Percentiles rank a stretch among this genome's conserved stretches.
Conservation (phyloP, 108 stramenopile species). For the Fistulifera solaris region DNA sequence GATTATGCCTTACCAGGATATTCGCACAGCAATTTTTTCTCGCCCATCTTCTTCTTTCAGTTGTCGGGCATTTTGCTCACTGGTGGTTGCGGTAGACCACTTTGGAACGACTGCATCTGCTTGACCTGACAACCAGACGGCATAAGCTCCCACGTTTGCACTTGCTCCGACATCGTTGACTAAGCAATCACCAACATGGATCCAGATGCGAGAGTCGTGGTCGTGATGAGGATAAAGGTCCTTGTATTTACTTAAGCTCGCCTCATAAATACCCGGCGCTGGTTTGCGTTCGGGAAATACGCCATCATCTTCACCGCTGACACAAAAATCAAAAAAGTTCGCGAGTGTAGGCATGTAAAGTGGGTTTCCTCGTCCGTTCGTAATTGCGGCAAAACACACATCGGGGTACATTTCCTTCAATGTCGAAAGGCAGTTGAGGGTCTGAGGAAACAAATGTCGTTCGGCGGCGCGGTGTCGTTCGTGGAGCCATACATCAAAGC, state of each 20-base stretch:
- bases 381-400: constrained; percentile 52
- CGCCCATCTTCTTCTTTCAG: no score
- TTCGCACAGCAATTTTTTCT: no score
- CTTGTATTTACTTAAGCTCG: constrained; percentile 22
- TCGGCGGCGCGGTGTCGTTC: constrained; percentile 56
- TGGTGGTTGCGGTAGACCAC: no score
- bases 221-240: constrained; percentile 6
- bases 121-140: constrained; percentile 31
- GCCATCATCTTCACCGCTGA: constrained; percentile 58
- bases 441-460: constrained; percentile 33
- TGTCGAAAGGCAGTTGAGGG: constrained; percentile 18
- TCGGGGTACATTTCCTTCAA: constrained; percentile 24
- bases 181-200: constrained; percentile 71
- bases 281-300: constrained; percentile 57
- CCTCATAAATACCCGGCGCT: constrained; percentile 47
- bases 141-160: constrained; percentile 40
- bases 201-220: constrained; percentile 22
- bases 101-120: no score
- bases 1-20: no score
- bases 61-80: no score
- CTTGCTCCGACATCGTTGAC: constrained; percentile 70
- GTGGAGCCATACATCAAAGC: constrained; percentile 43
- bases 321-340: constrained; percentile 54
- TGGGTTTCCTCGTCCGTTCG: constrained; percentile 64
- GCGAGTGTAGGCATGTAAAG: constrained; percentile 37